Evolutionary conservation across 305 asterid species (phyloP).

Genomic region (Euphrasia arctica): DNA sequence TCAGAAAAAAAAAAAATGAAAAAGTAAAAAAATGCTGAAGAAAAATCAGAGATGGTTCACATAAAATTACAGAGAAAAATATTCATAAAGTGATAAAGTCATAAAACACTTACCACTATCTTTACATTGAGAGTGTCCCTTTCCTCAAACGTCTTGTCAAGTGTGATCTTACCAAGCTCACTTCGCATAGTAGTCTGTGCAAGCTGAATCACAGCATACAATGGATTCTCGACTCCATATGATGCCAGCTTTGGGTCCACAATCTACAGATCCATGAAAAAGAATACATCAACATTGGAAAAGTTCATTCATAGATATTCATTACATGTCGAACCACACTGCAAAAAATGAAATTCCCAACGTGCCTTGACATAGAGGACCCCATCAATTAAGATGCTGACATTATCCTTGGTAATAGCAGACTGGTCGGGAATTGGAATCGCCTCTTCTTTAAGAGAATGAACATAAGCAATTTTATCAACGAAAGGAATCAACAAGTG

Average conservation of each 20-base stretch:
- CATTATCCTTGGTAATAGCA: constrained; percentile 92
- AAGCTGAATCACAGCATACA: constrained; percentile 79
- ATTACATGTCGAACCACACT: constrained; percentile 17
- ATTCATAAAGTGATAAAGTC: background rate
- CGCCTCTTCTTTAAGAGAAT: constrained; percentile 86
- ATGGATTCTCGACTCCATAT: constrained; percentile 87
- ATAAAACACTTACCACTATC: constrained; percentile 67
- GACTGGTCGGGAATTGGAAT: constrained; percentile 74
- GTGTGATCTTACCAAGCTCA: constrained; percentile 92
- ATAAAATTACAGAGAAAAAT: background rate
- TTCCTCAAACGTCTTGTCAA: constrained; percentile 93
- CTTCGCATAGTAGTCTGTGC: constrained; percentile 99
- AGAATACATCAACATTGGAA: background rate
- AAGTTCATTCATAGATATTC: constrained; percentile 12
- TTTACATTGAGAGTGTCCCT: constrained; percentile 76
- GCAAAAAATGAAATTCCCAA: constrained; percentile 4
- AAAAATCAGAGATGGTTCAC: background rate
- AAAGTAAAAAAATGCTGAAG: background rate
- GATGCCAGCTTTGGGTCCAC: constrained; percentile 92
- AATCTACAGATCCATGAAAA: constrained; percentile 39
- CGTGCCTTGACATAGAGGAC: constrained; percentile 79
- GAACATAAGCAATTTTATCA: constrained; percentile 81
- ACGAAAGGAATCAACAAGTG: constrained; percentile 78
- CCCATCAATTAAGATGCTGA: constrained; percentile 74
- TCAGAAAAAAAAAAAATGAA: background rate